Percentiles rank a stretch among this genome's conserved stretches.
These are phyloP conservation scores for Botryosphaeria agaves DNA, from an alignment of 2,329 filamentous ascomycete genomes.

Conservation along the genomic window DNA sequence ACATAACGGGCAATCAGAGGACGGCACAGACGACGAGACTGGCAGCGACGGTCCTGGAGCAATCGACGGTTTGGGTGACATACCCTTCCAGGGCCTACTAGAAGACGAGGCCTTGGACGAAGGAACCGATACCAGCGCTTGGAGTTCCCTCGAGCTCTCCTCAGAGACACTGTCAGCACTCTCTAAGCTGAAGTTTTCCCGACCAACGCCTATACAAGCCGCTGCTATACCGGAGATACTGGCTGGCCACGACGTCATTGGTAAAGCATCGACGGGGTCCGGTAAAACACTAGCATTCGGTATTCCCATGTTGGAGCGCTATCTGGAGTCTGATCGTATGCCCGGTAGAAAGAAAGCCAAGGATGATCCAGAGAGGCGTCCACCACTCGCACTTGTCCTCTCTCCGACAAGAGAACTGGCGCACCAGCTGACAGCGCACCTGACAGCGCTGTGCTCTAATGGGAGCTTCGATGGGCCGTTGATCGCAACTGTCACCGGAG, in stretches of 20 bases:
- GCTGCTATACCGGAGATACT: slow-evolving; percentile 67
- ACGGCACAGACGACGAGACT: slow-evolving; percentile 2
- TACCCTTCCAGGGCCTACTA: slow-evolving; percentile 34
- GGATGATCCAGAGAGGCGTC: slow-evolving; percentile 13
- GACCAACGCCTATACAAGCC: slow-evolving; percentile 68
- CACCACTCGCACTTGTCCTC: slow-evolving; percentile 61
- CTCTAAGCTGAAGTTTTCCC: slow-evolving; percentile 60
- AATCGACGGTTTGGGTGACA: slow-evolving; percentile 23
- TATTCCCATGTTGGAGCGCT: slow-evolving; percentile 80
- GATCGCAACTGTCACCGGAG: slow-evolving; percentile 81
- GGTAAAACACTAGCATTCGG: slow-evolving; percentile 93
- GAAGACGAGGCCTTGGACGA: slow-evolving; percentile 34
- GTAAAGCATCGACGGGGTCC: slow-evolving; percentile 90
- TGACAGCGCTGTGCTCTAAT: slow-evolving; percentile 54
- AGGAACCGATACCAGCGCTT: slow-evolving; percentile 58
- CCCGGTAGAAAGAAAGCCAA: slow-evolving; percentile 13
- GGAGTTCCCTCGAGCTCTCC: slow-evolving; percentile 60
- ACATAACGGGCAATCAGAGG: slow-evolving; percentile 7
- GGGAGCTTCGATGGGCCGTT: slow-evolving; percentile 41
- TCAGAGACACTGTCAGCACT: slow-evolving; percentile 54
- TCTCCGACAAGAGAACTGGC: slow-evolving; percentile 88
- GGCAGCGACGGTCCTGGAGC: slow-evolving; percentile 7
- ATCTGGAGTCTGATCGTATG: slow-evolving; percentile 35
- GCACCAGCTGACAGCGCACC: slow-evolving; percentile 74
- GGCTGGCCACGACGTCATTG: slow-evolving; percentile 76